Base-by-base conservation (phyloP, 2,329 filamentous ascomycete species). In the Geosmithia flava region DNA sequence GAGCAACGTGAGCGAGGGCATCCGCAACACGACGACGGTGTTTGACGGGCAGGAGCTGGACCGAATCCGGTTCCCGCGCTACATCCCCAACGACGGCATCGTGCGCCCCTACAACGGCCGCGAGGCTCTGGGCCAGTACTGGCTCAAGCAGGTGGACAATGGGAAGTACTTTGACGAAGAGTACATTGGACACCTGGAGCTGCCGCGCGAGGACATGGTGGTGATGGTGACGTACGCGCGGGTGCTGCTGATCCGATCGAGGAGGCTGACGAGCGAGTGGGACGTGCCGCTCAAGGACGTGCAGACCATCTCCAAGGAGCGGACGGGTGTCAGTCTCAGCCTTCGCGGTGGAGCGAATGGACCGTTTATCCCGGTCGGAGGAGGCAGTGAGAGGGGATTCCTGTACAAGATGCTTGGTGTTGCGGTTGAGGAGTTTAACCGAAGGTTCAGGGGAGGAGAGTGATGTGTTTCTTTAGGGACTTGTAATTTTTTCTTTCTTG, bases 131-230 rank as follows among this genome's bases (percentile, higher is more conserved):
- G 93, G 93, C 1, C 93, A 98, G 64, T 96, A 88, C 71, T 98
- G 93, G 94, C 81, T 98, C 54, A 98, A 98, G 74, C 95, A 95
- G 50, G 81, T 95, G 11, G 93, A 98, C 67, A 93, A 96, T 54
- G 93, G 93, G 52, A 93, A 90, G 64, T 97, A 91, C 72, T 98
- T 98, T 76, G 85, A 95, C 67, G 93, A 98, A 66, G 79, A 88
- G 61, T 98, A 98, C 69, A 93, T 98, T 63, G 94, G 90, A 4
- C 94, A 98, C 62, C 74, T 98, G 4, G 91, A 98, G 66, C 77
- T 98, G 23, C 86, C 88, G 11, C 81, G 83, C 51, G 87, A 93
- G 62, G 90, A 94, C 61, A 85, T 89, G 72, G 81, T 91, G 49
- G 84, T 90, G 45, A 87, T 97, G 79, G 76, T 98, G 51, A 96